Base-by-base conservation (phyloP, 768 basidiomycete genomes). In the Gautieria morchelliformis region DNA sequence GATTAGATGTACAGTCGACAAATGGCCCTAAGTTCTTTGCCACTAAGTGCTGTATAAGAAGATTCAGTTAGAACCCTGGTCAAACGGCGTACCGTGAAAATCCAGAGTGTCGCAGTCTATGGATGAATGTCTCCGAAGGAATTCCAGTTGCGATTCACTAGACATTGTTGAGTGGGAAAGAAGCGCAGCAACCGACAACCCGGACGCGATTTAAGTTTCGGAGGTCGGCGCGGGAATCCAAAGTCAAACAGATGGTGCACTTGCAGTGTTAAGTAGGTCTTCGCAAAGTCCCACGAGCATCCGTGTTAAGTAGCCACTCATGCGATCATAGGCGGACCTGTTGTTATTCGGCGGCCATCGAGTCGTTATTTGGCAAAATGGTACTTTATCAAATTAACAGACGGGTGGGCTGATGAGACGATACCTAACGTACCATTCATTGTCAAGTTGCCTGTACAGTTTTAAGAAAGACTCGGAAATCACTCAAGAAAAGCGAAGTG, bases 21-120 rank as follows among this genome's bases (percentile, higher is more conserved):
- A 57, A 57, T 33, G 56, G 56, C 5, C 56, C 56, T 11, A 57
- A 30, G 22, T 47, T 42, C 46, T 57, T 57, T 9, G 48, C 56
- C 30, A 57, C 56, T 57, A 30, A 22, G 47, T 7, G 12, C 3
- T 35, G 51, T 30, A 39, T 52, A 12, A 52, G 51, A 12, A 52
- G 51, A 52, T 22, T 20, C 14, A n/a, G 51, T 40, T 22, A 4
- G 17, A n/a, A 33, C 2, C 35, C 14, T 19, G 33, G 12, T 22
- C 35, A 15, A 40, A 52, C 35, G 2, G 11, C 37, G n/a, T 22
- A 52, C 51, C 51, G n/a, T 52, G 33, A 40, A 52, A 35, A 40
- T 52, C 51, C 14, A 52, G 35, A 20, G 51, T 52, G 20, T 52
- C 51, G 37, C 51, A 52, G 33, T 35, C 51, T 40, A 52, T 40